Conservation (phyloP, 1,284 basidiomycete genomes). For the Fomitopsis schrenkii region DNA sequence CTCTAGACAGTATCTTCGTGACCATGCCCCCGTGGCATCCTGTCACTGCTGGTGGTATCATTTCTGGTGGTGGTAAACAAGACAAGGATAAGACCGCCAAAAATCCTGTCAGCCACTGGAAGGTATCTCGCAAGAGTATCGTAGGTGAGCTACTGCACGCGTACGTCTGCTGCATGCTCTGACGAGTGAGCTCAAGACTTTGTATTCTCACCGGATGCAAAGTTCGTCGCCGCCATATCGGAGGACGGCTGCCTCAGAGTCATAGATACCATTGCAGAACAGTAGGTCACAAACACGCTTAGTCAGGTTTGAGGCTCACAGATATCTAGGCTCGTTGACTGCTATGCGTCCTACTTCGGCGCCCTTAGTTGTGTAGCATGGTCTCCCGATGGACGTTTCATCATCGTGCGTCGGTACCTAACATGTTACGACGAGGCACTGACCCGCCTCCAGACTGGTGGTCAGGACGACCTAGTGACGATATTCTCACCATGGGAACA, state of each 20-base stretch:
- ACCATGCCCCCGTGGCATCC: constrained; percentile 82
- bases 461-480: constrained; percentile 92
- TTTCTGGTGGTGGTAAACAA: constrained; percentile 33
- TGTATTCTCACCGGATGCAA: constrained; percentile 87
- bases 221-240: constrained; percentile 80
- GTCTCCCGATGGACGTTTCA: constrained; percentile 93
- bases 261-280: constrained; percentile 81
- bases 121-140: constrained; percentile 64
- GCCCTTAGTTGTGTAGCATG: constrained; percentile 86
- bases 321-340: constrained; percentile 69
- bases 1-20: constrained; percentile 71
- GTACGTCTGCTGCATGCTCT: background rate
- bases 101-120: constrained; percentile 87
- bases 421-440: background rate
- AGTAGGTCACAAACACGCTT: constrained; percentile 44
- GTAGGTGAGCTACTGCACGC: constrained; percentile 50
- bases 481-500: constrained; percentile 91
- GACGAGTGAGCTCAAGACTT: constrained; percentile 53
- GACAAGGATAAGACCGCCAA: constrained; percentile 70
- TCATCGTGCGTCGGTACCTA: constrained; percentile 55
- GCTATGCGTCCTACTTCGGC: constrained; percentile 91
- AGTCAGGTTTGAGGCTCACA: constrained; percentile 1
- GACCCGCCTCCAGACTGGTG: constrained; percentile 56
- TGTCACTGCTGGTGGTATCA: constrained; percentile 34
- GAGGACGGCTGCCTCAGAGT: constrained; percentile 88